Percentiles rank a stretch among this genome's conserved stretches.
Evolutionary conservation across 2,329 filamentous ascomycete species (phyloP).

Genomic region (Colletotrichum costaricense): DNA sequence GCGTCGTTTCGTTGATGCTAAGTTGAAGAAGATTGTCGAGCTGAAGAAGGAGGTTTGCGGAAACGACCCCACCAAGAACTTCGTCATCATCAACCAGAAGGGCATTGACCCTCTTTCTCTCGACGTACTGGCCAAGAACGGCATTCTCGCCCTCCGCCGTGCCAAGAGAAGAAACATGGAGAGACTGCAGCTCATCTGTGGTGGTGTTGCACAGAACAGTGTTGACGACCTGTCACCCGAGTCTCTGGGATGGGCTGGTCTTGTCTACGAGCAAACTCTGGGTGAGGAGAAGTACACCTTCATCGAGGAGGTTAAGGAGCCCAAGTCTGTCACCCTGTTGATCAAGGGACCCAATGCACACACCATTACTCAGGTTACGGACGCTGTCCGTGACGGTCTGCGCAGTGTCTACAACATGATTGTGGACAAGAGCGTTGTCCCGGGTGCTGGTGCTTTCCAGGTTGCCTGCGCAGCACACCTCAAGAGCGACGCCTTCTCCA

Average conservation of each 20-base stretch:
- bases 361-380: slow-evolving; percentile 96
- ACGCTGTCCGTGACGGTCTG: slow-evolving; percentile 94
- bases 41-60: slow-evolving; percentile 98
- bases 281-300: slow-evolving; percentile 99
- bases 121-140: slow-evolving; percentile 97
- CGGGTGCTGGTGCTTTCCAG: slow-evolving; percentile 95
- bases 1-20: slow-evolving; percentile 93
- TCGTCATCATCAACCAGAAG: slow-evolving; percentile 99
- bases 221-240: slow-evolving; percentile 92
- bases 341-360: slow-evolving; percentile 99
- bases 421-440: slow-evolving; percentile 95
- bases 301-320: slow-evolving; percentile 97
- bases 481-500: slow-evolving; percentile 85
- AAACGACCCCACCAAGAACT: slow-evolving; percentile 91
- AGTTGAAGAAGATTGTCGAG: slow-evolving; percentile 96
- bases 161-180: slow-evolving; percentile 99
- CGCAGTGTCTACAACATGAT: slow-evolving; percentile 99
- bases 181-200: slow-evolving; percentile 93
- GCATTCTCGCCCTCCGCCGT: slow-evolving; percentile 91
- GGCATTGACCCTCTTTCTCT: slow-evolving; percentile 96
- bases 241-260: slow-evolving; percentile 92
- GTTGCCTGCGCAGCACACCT: slow-evolving; percentile 91
- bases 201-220: slow-evolving; percentile 92
- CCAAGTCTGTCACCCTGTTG: slow-evolving; percentile 95
- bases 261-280: slow-evolving; percentile 96